Conservation (phyloP, 768 basidiomycete genomes). For the Termitomyces sp. region DNA sequence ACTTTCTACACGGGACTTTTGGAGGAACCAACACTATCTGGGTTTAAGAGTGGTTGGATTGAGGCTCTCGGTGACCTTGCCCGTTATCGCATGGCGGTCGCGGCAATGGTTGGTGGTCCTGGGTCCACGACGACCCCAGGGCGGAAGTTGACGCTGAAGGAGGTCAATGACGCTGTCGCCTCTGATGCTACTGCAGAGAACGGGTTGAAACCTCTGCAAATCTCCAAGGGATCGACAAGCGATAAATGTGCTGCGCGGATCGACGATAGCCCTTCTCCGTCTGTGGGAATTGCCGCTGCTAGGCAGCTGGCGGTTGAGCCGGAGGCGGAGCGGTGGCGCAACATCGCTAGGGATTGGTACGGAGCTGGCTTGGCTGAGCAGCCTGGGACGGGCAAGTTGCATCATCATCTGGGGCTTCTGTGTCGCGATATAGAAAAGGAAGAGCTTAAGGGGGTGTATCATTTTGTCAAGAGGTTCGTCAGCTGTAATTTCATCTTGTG, state of each 20-base stretch:
- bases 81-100: slow-evolving; percentile 93
- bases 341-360: slow-evolving; percentile 92
- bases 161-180: slow-evolving; percentile 45
- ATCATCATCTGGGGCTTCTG: slow-evolving; percentile 89
- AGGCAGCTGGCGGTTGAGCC: slow-evolving; percentile 81
- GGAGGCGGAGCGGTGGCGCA: slow-evolving; percentile 89
- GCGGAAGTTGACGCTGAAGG: slow-evolving; percentile 50
- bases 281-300: slow-evolving; percentile 84
- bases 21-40: slow-evolving; percentile 69
- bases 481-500: slow-evolving; percentile 4
- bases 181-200: slow-evolving; percentile 16
- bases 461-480: slow-evolving; percentile 89
- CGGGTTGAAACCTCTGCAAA: slow-evolving; percentile 1
- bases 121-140: slow-evolving; percentile 24
- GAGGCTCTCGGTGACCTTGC: slow-evolving; percentile 97
- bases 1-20: slow-evolving; percentile 87
- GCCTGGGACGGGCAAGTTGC: slow-evolving; percentile 92
- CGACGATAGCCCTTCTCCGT: slow-evolving; percentile 65
- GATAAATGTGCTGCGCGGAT: slow-evolving; percentile 51
- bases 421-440: slow-evolving; percentile 80
- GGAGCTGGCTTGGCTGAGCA: slow-evolving; percentile 80
- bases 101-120: slow-evolving; percentile 68
- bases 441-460: slow-evolving; percentile 84
- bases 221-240: slow-evolving; percentile 33
- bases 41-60: slow-evolving; percentile 84